Evolutionary conservation across 371 early-diverging fungal species (phyloP).

Genomic region (Blakeslea trispora): DNA sequence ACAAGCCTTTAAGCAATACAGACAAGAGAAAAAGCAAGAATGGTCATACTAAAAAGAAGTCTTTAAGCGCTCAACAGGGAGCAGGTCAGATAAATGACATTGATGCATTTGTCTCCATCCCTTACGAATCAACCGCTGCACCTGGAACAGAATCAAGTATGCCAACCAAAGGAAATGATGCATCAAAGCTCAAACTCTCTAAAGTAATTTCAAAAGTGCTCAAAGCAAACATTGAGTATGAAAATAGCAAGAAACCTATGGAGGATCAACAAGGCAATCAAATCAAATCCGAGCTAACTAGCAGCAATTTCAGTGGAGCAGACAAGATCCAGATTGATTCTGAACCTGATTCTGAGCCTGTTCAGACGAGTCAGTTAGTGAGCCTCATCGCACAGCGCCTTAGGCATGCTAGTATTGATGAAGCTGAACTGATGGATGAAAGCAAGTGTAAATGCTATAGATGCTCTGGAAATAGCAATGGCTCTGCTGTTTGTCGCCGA

Average conservation of each 20-base stretch:
- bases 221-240: neutral
- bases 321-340: neutral
- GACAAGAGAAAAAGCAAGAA: conserved; percentile 12
- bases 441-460: conserved; percentile 20
- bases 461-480: conserved; percentile 23
- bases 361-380: conserved; percentile 21
- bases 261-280: conserved; percentile 2
- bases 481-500: conserved; percentile 21
- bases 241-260: neutral
- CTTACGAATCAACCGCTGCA: conserved; percentile 34
- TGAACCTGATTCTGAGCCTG: too few relatives aligned
- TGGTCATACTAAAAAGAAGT: conserved; percentile 3
- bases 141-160: neutral
- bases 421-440: conserved; percentile 13
- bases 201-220: conserved; percentile 21
- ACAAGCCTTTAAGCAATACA: conserved; percentile 1
- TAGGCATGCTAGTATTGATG: conserved; percentile 22
- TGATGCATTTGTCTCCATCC: conserved; percentile 39
- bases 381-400: conserved; percentile 47
- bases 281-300: neutral
- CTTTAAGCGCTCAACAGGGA: neutral
- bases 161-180: neutral
- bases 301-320: neutral
- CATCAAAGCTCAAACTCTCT: conserved; percentile 18
- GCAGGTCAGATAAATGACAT: neutral